A percentile compares a stretch with the other conserved stretches of the same genome.
Evolutionary conservation across 345 rosid genomes (phyloP).

Genomic region (Linum tenue): DNA sequence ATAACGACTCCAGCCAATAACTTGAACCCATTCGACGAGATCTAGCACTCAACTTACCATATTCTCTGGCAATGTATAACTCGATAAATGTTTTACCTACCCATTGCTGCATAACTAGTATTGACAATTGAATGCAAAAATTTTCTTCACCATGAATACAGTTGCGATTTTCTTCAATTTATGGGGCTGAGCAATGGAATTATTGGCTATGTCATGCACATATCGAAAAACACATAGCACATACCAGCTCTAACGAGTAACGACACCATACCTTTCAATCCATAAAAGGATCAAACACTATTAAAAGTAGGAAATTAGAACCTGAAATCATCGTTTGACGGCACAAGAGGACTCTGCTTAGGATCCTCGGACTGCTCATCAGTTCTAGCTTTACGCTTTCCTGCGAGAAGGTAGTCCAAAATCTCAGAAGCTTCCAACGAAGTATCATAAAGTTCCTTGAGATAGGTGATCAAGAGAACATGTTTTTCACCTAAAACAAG

Average conservation of each 20-base stretch:
- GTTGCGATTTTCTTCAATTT: not conserved
- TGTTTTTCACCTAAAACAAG: constrained; percentile 44
- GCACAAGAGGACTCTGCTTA: constrained; percentile 44
- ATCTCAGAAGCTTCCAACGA: not conserved
- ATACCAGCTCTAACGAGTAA: not conserved
- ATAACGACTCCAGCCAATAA: not conserved
- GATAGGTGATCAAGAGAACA: not conserved
- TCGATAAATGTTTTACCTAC: not conserved
- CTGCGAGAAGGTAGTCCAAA: constrained; percentile 22
- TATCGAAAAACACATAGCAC: not conserved
- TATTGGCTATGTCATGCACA: not conserved
- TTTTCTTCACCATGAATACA: not conserved
- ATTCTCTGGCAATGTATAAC: not conserved
- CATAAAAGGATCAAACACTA: not conserved
- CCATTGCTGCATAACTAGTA: not conserved
- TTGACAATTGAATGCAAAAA: too few relatives aligned
- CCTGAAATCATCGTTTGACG: constrained; percentile 67
- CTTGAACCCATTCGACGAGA: not conserved
- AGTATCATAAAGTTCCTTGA: not conserved
- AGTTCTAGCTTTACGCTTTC: constrained; percentile 74
- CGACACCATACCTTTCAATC: not conserved
- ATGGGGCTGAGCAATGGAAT: not conserved
- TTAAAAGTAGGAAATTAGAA: constrained; percentile 13
- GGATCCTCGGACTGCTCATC: constrained; percentile 37
- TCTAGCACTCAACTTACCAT: not conserved